phyloP scores from a whole-genome alignment of 441 rosid genomes.

The Erysimum pusillum region DNA sequence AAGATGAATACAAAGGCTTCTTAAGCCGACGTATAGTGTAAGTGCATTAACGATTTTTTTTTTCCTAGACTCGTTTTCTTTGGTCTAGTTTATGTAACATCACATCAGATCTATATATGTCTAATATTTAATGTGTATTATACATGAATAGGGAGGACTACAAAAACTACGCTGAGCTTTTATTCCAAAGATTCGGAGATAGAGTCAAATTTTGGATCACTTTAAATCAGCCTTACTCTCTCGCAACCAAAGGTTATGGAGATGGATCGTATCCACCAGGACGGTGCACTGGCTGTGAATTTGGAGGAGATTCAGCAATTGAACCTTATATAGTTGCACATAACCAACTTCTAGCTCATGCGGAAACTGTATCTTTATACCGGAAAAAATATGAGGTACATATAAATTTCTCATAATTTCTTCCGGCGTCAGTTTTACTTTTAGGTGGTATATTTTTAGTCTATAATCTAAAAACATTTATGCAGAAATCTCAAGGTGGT shows the following conservation, averaged over 20 bases:
- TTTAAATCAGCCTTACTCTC: slow-evolving; percentile 9
- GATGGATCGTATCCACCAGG: slow-evolving; percentile 10
- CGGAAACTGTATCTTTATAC: background rate
- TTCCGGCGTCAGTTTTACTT: background rate
- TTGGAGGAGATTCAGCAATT: slow-evolving; percentile 8
- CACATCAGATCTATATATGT: background rate
- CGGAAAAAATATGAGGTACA: background rate
- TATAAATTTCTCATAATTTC: background rate
- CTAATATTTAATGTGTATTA: background rate
- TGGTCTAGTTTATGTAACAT: background rate
- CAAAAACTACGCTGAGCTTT: background rate
- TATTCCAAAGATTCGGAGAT: slow-evolving; percentile 4
- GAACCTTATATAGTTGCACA: slow-evolving; percentile 6
- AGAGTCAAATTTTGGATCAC: slow-evolving; percentile 18
- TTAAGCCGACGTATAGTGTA: slow-evolving; percentile 25
- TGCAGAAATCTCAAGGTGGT: slow-evolving; percentile 21
- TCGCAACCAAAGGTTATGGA: slow-evolving; percentile 11
- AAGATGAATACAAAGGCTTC: slow-evolving; percentile 12
- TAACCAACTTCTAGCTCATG: slow-evolving; percentile 13
- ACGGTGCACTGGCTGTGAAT: background rate
- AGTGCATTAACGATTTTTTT: background rate
- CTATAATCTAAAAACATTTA: no score
- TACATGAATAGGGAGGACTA: background rate
- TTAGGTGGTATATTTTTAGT: background rate
- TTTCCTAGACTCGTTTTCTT: background rate